These are phyloP conservation scores for Cyberlindnera euphorbiiphila DNA, from an alignment of 805 yeast species.

Conservation along the genomic window DNA sequence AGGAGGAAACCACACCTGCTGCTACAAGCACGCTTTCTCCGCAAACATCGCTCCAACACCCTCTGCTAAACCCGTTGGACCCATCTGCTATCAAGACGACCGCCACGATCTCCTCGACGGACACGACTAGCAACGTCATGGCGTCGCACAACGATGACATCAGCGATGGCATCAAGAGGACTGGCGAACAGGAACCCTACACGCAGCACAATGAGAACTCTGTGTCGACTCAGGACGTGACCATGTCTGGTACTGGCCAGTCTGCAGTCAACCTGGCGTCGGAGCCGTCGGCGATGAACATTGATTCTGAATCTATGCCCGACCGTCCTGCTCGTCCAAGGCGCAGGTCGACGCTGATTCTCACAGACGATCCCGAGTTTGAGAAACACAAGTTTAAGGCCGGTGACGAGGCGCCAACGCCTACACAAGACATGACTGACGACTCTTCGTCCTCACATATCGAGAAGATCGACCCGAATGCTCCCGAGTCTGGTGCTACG, in stretches of 20 bases:
- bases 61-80: slow-evolving; percentile 19
- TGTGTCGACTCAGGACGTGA: slow-evolving; percentile 24
- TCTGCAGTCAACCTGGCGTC: slow-evolving; percentile 23
- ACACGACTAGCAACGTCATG: slow-evolving; percentile 21
- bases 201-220: slow-evolving; percentile 8
- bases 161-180: slow-evolving; percentile 3
- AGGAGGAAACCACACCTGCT: slow-evolving; percentile 1
- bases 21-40: slow-evolving; percentile 6
- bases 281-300: slow-evolving; percentile 26
- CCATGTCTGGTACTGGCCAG: slow-evolving; percentile 27
- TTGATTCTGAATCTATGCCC: slow-evolving; percentile 16
- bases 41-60: slow-evolving; percentile 17
- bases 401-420: slow-evolving; percentile 25
- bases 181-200: slow-evolving; percentile 3
- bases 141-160: slow-evolving; percentile 16
- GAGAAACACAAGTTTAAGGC: slow-evolving; percentile 43
- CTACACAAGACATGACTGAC: slow-evolving; percentile 12
- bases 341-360: slow-evolving; percentile 67
- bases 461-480: slow-evolving; percentile 10
- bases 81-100: slow-evolving; percentile 10
- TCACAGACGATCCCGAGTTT: slow-evolving; percentile 62
- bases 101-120: slow-evolving; percentile 18
- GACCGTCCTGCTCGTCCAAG: slow-evolving; percentile 31
- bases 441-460: slow-evolving; percentile 12
- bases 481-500: slow-evolving; percentile 3